Conservation (phyloP, 73 alveolate species). For the Tetrahymena thermophila region DNA sequence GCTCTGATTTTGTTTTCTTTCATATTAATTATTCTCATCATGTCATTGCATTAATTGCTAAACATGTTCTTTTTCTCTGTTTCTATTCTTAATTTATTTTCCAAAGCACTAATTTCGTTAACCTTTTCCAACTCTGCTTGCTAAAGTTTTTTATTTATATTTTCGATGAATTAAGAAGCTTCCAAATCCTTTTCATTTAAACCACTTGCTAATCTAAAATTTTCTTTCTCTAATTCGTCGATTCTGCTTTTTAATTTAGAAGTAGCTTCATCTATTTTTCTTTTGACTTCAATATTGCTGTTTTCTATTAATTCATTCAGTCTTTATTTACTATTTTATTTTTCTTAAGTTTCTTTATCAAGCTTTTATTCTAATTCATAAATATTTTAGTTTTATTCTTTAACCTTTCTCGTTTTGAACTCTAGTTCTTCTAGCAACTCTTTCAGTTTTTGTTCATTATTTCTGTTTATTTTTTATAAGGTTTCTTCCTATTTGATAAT, state of each 20-base stretch:
- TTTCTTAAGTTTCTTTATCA: not conserved
- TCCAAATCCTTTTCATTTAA: not conserved
- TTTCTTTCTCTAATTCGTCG: not conserved
- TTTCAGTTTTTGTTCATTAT: not conserved
- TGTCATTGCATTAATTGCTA: not conserved
- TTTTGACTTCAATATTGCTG: not conserved
- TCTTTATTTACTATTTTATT: not conserved
- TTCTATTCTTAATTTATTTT: not conserved
- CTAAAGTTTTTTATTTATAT: not conserved
- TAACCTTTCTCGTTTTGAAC: not conserved
- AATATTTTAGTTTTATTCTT: not conserved
- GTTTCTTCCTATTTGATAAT: not conserved
- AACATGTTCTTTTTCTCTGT: not conserved
- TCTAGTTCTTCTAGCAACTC: not conserved
- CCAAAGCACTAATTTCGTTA: not conserved
- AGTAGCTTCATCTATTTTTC: not conserved
- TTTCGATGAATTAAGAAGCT: not conserved
- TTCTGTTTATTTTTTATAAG: not conserved
- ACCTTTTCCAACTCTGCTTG: not conserved
- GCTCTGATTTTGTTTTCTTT: not conserved
- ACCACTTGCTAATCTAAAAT: not conserved
- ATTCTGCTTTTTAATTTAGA: not conserved
- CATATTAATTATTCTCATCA: not conserved
- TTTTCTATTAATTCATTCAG: not conserved
- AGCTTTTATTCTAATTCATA: not conserved